These are phyloP conservation scores for Rosa persica DNA, from an alignment of 306 rosid species.

Conservation along the genomic window DNA sequence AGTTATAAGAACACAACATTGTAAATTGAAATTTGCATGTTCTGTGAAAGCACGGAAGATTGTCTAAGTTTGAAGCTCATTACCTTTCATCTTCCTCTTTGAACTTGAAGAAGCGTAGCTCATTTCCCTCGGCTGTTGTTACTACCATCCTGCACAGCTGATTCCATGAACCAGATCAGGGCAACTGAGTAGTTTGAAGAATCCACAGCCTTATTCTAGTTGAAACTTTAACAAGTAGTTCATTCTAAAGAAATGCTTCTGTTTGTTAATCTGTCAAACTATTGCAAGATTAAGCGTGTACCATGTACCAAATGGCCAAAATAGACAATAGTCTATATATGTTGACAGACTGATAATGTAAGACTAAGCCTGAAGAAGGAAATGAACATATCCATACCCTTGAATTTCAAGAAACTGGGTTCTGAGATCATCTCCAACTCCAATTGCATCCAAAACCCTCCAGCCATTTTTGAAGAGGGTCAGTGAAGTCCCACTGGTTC, in stretches of 20 bases:
- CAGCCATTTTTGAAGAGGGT: conserved; percentile 92
- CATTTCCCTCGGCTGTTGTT: conserved; percentile 71
- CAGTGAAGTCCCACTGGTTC: conserved; percentile 80
- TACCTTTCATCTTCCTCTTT: conserved; percentile 81
- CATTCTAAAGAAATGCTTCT: background rate
- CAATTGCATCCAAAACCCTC: conserved; percentile 85
- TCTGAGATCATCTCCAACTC: conserved; percentile 76
- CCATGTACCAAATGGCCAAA: background rate
- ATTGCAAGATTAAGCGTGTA: background rate
- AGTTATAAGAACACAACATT: background rate
- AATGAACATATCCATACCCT: conserved; percentile 49
- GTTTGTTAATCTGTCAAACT: background rate
- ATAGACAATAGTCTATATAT: background rate
- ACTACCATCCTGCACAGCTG: conserved; percentile 89
- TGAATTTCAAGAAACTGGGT: conserved; percentile 68
- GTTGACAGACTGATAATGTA: background rate
- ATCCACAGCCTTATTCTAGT: background rate
- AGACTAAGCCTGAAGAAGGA: background rate
- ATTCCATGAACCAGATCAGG: conserved; percentile 49
- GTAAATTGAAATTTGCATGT: background rate
- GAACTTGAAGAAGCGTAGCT: conserved; percentile 74
- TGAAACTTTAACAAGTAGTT: background rate
- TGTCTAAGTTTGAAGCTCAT: background rate
- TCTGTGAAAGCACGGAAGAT: background rate
- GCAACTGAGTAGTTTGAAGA: background rate